Base-by-base conservation (phyloP, 495 filamentous ascomycete genomes). In the Xylaria intraflava region DNA sequence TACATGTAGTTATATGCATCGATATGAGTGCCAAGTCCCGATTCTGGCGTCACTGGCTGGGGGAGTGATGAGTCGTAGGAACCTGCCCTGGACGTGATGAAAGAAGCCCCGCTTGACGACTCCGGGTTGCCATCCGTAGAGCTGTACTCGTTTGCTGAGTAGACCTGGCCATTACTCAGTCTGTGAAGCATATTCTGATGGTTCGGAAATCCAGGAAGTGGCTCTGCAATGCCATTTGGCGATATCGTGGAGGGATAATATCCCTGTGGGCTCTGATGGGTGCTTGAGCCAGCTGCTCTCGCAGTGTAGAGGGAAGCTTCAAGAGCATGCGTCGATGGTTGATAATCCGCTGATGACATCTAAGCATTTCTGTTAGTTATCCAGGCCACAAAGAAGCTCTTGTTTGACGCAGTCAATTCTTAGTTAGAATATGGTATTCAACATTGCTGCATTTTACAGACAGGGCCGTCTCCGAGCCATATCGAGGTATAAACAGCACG, bases 1-100 rank as follows among this genome's bases (percentile, higher is more conserved):
- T 62, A 66, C 19, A 48, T 40, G n/a, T 66, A 55, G 20, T 48
- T 50, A 27, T 64, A 66, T 17, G 61, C 44, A 20, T 64, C 61
- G 5, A 57, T 20, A n/a, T 47, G 48, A 19, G 57, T 53, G 47
- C 51, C 11, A 2, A 51, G 14, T 27, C 60, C 59, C 1, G 64
- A 43, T n/a, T 57, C 64, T 2, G 58, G 43, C 1, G 58, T 44
- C 29, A 62, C 46, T 3, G 47, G 24, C 50, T 66, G 61, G 27
- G 60, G 56, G 39, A 55, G 62, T 26, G 64, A 50, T 17, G 53
- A 58, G 17, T 59, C 51, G 44, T 61, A 66, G 19, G 61, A 60
- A 19, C 60, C 61, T 29, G 44, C 20, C 19, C 53, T 50, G 8
- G 56, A 48, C 3, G 61, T 44, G n/a, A 47, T 56, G 42, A 59